These are phyloP conservation scores for Lavandula angustifolia DNA, from an alignment of 257 asterid genomes.

Conservation along the genomic window DNA sequence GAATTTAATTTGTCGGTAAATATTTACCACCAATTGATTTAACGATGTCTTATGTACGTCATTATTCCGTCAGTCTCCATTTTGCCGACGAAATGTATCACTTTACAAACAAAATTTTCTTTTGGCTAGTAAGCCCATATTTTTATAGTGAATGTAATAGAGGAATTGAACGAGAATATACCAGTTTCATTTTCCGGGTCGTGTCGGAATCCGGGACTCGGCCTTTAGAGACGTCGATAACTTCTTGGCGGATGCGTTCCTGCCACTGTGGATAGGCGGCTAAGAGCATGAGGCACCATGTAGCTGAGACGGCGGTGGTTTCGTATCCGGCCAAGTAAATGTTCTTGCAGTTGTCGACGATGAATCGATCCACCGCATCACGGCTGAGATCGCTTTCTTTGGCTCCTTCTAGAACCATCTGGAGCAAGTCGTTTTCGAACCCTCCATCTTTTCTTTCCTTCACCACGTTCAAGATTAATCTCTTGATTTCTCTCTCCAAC, in stretches of 20 bases:
- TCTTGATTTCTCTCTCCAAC: too few relatives aligned
- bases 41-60: too few relatives aligned
- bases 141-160: too few relatives aligned
- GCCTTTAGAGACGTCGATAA: too few relatives aligned
- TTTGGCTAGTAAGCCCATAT: too few relatives aligned
- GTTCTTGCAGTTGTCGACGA: slow-evolving; percentile 68
- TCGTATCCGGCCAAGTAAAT: slow-evolving; percentile 66
- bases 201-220: slow-evolving; percentile 51
- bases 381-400: slow-evolving; percentile 35
- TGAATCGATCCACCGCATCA: slow-evolving; percentile 43
- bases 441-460: slow-evolving; percentile 44
- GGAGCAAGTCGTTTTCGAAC: slow-evolving; percentile 48
- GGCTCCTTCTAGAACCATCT: slow-evolving; percentile 57
- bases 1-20: too few relatives aligned
- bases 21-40: too few relatives aligned
- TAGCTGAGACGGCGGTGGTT: slow-evolving; percentile 59
- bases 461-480: slow-evolving; percentile 44
- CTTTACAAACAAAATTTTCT: too few relatives aligned
- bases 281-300: slow-evolving; percentile 65
- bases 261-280: slow-evolving; percentile 62
- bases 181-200: slow-evolving; percentile 61
- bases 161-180: too few relatives aligned
- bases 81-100: too few relatives aligned
- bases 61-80: too few relatives aligned
- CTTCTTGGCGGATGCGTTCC: slow-evolving; percentile 46